These are phyloP conservation scores for Colletotrichum cuscutae DNA, from an alignment of 2,329 filamentous ascomycete genomes.

Conservation along the genomic window DNA sequence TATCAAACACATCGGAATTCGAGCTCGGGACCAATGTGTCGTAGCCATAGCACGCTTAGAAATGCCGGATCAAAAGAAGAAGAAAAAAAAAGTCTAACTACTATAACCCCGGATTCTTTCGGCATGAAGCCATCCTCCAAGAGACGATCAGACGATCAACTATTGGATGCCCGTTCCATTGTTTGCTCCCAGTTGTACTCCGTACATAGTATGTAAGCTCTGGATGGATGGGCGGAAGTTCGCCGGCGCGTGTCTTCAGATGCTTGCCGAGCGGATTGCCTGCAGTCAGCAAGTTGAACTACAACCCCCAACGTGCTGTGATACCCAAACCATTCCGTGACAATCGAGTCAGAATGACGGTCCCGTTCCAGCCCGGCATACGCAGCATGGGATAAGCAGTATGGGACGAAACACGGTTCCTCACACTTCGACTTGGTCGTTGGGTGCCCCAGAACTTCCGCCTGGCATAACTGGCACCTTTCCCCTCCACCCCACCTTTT, in stretches of 20 bases:
- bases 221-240: slow-evolving; percentile 4
- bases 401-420: slow-evolving; percentile 7
- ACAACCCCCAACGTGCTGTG: neutral
- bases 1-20: neutral
- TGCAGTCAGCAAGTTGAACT: neutral
- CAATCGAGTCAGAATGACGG: slow-evolving; percentile 20
- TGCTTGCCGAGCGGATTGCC: neutral
- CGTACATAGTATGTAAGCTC: no score
- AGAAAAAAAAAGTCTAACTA: neutral
- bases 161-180: neutral
- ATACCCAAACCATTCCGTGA: neutral
- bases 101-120: neutral
- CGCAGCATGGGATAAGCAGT: no score
- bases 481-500: neutral
- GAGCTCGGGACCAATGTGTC: neutral
- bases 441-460: slow-evolving; percentile 1
- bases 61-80: neutral
- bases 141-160: neutral
- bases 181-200: neutral
- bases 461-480: neutral
- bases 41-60: neutral
- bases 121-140: neutral
- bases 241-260: neutral
- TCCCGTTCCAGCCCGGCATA: slow-evolving; percentile 3
- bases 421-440: neutral